A percentile compares a stretch with the other conserved stretches of the same genome.
phyloP scores from a whole-genome alignment of 2,329 filamentous ascomycete species.

The Neonectria coccinea region DNA sequence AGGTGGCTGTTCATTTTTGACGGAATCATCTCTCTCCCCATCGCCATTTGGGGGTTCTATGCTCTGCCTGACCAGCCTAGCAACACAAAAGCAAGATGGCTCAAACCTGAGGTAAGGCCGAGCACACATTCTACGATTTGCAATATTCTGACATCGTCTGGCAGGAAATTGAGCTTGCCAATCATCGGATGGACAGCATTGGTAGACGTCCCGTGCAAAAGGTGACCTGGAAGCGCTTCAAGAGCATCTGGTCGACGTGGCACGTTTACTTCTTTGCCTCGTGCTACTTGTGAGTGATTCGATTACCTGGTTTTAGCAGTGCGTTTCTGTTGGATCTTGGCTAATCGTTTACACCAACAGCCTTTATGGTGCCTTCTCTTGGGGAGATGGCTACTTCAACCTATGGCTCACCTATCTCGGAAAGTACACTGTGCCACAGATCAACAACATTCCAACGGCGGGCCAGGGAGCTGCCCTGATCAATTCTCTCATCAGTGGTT shows the following conservation, averaged over 20 bases:
- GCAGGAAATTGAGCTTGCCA: slow-evolving; percentile 25
- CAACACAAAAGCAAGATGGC: slow-evolving; percentile 26
- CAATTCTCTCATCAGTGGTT: slow-evolving; percentile 28
- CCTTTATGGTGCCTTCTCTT: slow-evolving; percentile 26
- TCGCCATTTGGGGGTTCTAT: slow-evolving; percentile 34
- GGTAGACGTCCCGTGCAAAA: slow-evolving; percentile 24
- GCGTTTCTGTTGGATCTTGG: neutral
- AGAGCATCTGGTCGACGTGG: slow-evolving; percentile 28
- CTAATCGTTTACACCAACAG: neutral
- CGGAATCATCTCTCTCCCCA: slow-evolving; percentile 33
- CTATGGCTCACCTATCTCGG: slow-evolving; percentile 53
- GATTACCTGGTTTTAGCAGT: rapidly evolving
- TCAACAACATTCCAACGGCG: slow-evolving; percentile 58
- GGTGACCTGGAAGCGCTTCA: slow-evolving; percentile 28
- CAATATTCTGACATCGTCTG: neutral
- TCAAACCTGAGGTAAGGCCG: slow-evolving; percentile 15
- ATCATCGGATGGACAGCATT: slow-evolving; percentile 23
- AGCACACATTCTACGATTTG: too few species aligned
- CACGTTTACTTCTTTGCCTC: slow-evolving; percentile 30
- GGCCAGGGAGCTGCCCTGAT: slow-evolving; percentile 30
- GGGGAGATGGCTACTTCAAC: slow-evolving; percentile 47
- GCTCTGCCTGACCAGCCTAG: slow-evolving; percentile 31
- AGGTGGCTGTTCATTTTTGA: slow-evolving; percentile 57
- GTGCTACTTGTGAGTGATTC: slow-evolving; percentile 22
- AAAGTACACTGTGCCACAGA: slow-evolving; percentile 50